Percentiles rank a stretch among this genome's conserved stretches.
Conservation (phyloP, 2,329 filamentous ascomycete species). For the Claviceps lovelessii region DNA sequence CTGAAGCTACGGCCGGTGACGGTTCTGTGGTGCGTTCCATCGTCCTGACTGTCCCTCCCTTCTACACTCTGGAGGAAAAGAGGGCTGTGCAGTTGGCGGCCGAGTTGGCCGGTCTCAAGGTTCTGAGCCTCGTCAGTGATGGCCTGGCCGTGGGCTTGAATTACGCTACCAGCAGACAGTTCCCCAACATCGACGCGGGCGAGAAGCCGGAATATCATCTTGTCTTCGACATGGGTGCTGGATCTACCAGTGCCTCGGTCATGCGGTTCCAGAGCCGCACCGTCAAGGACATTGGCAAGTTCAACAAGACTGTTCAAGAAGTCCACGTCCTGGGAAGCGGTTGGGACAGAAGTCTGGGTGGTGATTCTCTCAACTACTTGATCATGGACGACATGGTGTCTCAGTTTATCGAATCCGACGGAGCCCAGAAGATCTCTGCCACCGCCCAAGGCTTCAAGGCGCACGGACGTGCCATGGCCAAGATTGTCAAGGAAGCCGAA, state of each 20-base stretch:
- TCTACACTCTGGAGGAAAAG: conserved; percentile 84
- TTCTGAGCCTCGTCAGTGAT: conserved; percentile 75
- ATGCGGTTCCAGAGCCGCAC: conserved; percentile 77
- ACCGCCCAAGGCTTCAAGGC: conserved; percentile 48
- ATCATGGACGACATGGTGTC: conserved; percentile 80
- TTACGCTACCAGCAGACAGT: conserved; percentile 83
- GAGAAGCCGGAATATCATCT: conserved; percentile 82
- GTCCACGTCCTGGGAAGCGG: conserved; percentile 75
- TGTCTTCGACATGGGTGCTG: conserved; percentile 95
- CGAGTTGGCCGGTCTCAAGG: conserved; percentile 72
- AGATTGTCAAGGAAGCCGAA: conserved; percentile 87
- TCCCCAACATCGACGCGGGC: conserved; percentile 69
- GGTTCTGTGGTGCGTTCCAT: conserved; percentile 61
- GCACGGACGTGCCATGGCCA: conserved; percentile 75
- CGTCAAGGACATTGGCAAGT: conserved; percentile 83
- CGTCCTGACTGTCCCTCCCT: conserved; percentile 80
- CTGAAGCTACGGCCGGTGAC: conserved; percentile 66
- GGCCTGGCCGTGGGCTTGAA: conserved; percentile 86
- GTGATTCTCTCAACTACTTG: conserved; percentile 74
- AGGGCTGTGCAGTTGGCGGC: conserved; percentile 72
- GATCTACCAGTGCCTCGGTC: conserved; percentile 80
- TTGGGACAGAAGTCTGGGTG: conserved; percentile 82
- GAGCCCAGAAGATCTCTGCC: conserved; percentile 49
- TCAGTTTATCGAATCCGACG: conserved; percentile 58
- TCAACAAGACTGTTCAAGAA: conserved; percentile 94